phyloP scores from a whole-genome alignment of 805 yeast species.

The Pichia insulana region DNA sequence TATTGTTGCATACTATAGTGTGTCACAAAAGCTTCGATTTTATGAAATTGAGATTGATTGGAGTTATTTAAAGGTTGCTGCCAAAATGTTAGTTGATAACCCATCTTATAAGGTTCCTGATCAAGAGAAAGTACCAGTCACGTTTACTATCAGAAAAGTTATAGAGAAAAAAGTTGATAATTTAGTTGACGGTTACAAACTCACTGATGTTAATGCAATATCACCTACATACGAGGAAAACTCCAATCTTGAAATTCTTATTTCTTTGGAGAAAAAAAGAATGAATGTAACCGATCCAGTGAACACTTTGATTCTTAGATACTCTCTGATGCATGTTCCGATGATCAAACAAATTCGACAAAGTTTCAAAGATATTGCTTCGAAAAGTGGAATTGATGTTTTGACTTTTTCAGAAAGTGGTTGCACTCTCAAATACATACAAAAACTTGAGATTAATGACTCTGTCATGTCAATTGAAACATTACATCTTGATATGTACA shows the following conservation, averaged over 20 bases:
- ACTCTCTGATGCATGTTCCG: slow-evolving; percentile 17
- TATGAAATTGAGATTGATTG: slow-evolving; percentile 42
- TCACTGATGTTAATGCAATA: slow-evolving; percentile 32
- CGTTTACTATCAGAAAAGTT: slow-evolving; percentile 28
- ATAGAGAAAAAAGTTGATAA: slow-evolving; percentile 18
- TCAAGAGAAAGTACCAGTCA: slow-evolving; percentile 34
- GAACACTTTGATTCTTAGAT: slow-evolving; percentile 21
- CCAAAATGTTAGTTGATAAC: slow-evolving; percentile 35
- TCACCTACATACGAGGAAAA: slow-evolving; percentile 37
- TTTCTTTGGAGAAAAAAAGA: slow-evolving; percentile 31
- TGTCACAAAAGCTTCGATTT: slow-evolving; percentile 31
- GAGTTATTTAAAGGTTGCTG: slow-evolving; percentile 44
- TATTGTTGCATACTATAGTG: slow-evolving; percentile 33
- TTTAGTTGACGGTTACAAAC: slow-evolving; percentile 7
- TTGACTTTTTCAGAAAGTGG: background rate
- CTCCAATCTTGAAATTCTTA: slow-evolving; percentile 37
- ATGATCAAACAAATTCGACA: slow-evolving; percentile 15
- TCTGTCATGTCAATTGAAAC: slow-evolving; percentile 24
- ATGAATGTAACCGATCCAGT: slow-evolving; percentile 8
- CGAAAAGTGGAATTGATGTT: slow-evolving; percentile 14
- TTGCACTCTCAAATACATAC: slow-evolving; percentile 14
- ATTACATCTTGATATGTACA: slow-evolving; percentile 31
- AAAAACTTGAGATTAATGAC: slow-evolving; percentile 21
- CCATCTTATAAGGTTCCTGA: slow-evolving; percentile 45
- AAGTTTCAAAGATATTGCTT: slow-evolving; percentile 19